Percentiles rank a stretch among this genome's conserved stretches.
phyloP scores from a whole-genome alignment of 345 rosid genomes.

The Citrus glauca region DNA sequence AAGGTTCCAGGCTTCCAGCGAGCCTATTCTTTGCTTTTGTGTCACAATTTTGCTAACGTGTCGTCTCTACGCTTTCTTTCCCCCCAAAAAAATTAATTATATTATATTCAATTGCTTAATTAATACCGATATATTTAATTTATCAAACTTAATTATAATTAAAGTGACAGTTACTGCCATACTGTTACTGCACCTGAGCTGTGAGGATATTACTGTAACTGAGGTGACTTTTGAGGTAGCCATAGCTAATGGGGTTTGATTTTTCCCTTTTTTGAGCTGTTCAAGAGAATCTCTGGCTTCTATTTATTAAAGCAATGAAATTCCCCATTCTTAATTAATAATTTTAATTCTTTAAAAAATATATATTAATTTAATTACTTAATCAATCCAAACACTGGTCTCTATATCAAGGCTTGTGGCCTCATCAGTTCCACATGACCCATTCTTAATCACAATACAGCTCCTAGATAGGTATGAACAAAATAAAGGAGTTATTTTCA shows the following conservation, averaged over 20 bases:
- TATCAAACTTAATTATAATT: not conserved
- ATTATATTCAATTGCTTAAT: not conserved
- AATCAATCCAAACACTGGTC: not conserved
- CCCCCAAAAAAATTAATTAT: not conserved
- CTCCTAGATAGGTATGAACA: not conserved
- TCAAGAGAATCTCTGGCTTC: conserved; percentile 3
- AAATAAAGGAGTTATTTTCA: not conserved
- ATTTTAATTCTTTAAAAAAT: not conserved
- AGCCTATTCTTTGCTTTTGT: not conserved
- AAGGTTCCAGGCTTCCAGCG: conserved; percentile 24
- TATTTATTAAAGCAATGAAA: not conserved
- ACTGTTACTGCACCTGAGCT: too few species aligned
- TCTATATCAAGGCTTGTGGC: not conserved
- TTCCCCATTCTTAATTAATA: not conserved
- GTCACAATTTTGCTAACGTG: conserved; percentile 14
- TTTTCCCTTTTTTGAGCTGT: not conserved
- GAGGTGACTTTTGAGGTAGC: conserved; percentile 2
- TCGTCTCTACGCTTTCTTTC: not conserved
- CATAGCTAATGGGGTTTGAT: not conserved
- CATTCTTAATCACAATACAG: not conserved
- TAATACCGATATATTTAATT: not conserved
- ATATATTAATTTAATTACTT: not conserved
- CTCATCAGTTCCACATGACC: not conserved
- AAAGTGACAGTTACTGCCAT: not conserved
- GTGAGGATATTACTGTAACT: not conserved